Percentiles rank a stretch among this genome's conserved stretches.
phyloP scores from a whole-genome alignment of 495 filamentous ascomycete genomes.

The Choiromyces venosus region DNA sequence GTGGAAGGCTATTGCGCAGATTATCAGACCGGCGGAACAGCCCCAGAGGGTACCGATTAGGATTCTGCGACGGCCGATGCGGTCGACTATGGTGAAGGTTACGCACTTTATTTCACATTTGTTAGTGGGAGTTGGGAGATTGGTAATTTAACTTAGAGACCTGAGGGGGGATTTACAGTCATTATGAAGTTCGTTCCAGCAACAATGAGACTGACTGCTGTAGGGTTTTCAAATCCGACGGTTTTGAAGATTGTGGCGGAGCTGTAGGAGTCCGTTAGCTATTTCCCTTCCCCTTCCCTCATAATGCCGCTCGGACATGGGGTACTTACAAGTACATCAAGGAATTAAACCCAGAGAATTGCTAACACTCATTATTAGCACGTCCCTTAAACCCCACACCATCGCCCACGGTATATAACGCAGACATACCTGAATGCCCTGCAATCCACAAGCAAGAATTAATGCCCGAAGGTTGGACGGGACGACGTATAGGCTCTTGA shows the following conservation, averaged over 20 bases:
- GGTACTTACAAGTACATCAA: constrained; percentile 72
- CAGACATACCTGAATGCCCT: constrained; percentile 28
- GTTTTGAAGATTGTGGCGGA: constrained; percentile 50
- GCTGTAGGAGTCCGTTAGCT: constrained; percentile 42
- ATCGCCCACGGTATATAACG: neutral
- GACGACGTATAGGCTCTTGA: constrained; percentile 48
- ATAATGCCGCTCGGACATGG: neutral
- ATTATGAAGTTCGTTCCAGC: constrained; percentile 54
- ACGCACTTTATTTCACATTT: constrained; percentile 35
- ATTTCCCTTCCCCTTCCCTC: neutral
- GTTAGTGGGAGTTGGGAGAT: too few species aligned
- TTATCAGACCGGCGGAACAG: constrained; percentile 39
- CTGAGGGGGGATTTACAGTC: constrained; percentile 36
- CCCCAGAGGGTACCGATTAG: constrained; percentile 48
- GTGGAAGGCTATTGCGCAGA: constrained; percentile 49
- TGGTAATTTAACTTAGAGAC: too few species aligned
- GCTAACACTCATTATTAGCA: constrained; percentile 48
- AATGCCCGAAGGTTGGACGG: constrained; percentile 49
- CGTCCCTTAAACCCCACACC: neutral
- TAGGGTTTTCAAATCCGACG: constrained; percentile 51
- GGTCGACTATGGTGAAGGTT: constrained; percentile 51
- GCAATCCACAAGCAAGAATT: constrained; percentile 48
- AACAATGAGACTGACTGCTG: constrained; percentile 50
- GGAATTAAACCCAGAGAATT: constrained; percentile 86
- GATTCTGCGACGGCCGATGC: constrained; percentile 48